A percentile compares a stretch with the other conserved stretches of the same genome.
phyloP scores from a whole-genome alignment of 495 filamentous ascomycete species.

The Penicillium subrubescens region DNA sequence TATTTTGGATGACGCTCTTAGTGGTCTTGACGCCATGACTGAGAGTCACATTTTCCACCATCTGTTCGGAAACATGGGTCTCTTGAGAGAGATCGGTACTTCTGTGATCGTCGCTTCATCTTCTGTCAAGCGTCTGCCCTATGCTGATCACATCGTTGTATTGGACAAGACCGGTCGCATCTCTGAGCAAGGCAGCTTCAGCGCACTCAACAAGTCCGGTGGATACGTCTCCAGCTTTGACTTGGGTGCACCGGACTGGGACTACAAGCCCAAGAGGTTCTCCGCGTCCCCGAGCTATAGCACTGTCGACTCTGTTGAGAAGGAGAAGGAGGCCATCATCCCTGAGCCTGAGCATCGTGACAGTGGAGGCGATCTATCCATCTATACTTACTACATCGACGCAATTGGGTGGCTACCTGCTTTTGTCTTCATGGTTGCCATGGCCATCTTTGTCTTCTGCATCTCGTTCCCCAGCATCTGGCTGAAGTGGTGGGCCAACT shows the following conservation, averaged over 20 bases:
- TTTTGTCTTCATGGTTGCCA: constrained; percentile 44
- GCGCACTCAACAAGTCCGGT: constrained; percentile 43
- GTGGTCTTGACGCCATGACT: constrained; percentile 60
- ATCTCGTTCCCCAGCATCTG: constrained; percentile 54
- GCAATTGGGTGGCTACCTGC: constrained; percentile 53
- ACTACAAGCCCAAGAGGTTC: constrained; percentile 30
- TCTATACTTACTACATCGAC: constrained; percentile 62
- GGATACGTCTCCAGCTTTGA: constrained; percentile 55
- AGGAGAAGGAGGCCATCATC: constrained; percentile 21
- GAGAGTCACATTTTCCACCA: constrained; percentile 61
- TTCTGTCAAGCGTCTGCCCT: constrained; percentile 50
- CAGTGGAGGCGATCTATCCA: constrained; percentile 53
- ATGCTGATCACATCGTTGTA: constrained; percentile 55
- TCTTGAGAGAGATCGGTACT: constrained; percentile 50
- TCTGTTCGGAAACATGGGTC: constrained; percentile 55
- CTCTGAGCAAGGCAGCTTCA: constrained; percentile 54
- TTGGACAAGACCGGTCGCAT: constrained; percentile 48
- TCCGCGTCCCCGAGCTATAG: constrained; percentile 24
- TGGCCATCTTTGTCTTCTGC: constrained; percentile 47
- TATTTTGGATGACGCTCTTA: constrained; percentile 63
- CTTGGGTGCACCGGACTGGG: constrained; percentile 34
- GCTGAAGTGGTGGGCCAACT: constrained; percentile 57
- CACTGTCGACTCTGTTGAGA: constrained; percentile 24
- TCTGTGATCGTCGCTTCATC: constrained; percentile 57
- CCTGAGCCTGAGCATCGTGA: constrained; percentile 35